Evolutionary conservation across 2,329 filamentous ascomycete species (phyloP), one percentile per base, ranked within the genome.

Genomic region (Endothia cerciana): DNA sequence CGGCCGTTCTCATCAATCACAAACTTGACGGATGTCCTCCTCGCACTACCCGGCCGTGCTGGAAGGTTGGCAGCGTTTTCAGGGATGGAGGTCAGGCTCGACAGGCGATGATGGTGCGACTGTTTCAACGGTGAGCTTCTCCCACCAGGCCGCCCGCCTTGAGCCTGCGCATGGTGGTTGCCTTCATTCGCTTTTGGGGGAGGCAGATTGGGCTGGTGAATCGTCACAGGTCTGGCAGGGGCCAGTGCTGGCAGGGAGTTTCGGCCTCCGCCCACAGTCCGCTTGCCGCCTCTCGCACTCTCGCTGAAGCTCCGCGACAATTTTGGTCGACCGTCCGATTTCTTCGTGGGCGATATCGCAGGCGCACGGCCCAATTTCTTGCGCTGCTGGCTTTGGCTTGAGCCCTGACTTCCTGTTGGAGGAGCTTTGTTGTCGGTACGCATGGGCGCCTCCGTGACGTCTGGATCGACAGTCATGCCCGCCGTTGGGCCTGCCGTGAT

Each of bases 1-100:
- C 86, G 81, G 28, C 87, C 87, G 62, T 83, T 82, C n/a, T 85
- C 80, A 71, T 89, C 87, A 68, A 90, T 88, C 19, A 82, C 87
- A 68, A 90, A 87, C 70, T 84, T 87, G 7, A 89, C 85, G 51
- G 87, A 83, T 0, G 85, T 83, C 43, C 61, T 33, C 33, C 49
- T 68, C n/a, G 66, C 63, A 60, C 57, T 66, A 49, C 84, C 80
- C 45, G 81, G 80, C 60, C 80, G 77, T 1, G 81, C 76, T 1
- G 78, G 76, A 2, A 78, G 73, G 3, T 78, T 75, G 13, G 80
- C 75, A 6, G 47, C 17, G 15, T 63, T 63, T 72, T 89, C 87
- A 0, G 86, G 86, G 38, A 89, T 89, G 1, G 87, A 87, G 0
- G 80, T 82, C 15, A 87, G 75, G 63, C 82, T 82, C 2, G 83